These are phyloP conservation scores for Dothistroma pini DNA, from an alignment of 2,329 filamentous ascomycete genomes.

Conservation along the genomic window DNA sequence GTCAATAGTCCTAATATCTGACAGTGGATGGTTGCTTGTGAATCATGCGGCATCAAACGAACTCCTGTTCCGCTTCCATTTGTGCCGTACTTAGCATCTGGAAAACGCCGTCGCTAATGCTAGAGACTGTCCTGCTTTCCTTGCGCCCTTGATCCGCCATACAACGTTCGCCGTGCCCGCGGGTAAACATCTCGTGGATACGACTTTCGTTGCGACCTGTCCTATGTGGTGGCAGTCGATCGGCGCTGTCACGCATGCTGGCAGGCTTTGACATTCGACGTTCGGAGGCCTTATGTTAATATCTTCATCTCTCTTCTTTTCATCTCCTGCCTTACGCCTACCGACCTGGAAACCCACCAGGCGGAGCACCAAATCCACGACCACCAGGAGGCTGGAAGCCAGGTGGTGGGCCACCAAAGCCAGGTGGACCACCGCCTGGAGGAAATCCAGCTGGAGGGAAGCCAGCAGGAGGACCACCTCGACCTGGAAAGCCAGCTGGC, in stretches of 20 bases:
- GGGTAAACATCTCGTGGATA: background rate
- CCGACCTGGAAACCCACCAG: constrained; percentile 30
- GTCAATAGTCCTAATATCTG: background rate
- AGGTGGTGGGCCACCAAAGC: constrained; percentile 33
- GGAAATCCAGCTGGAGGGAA: constrained; percentile 22
- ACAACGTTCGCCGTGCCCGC: background rate
- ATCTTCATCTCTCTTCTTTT: background rate
- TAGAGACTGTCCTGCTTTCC: constrained; percentile 3
- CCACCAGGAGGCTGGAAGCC: constrained; percentile 65
- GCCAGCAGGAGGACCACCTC: constrained; percentile 36
- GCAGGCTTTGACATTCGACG: background rate
- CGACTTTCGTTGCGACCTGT: background rate
- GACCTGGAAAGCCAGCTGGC: constrained; percentile 30
- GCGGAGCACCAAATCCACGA: constrained; percentile 32
- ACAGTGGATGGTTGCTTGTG: background rate
- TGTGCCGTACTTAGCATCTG: constrained; percentile 13
- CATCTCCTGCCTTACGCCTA: constrained; percentile 14
- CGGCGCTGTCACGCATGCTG: too few relatives aligned
- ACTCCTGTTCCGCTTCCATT: background rate
- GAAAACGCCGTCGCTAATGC: constrained; percentile 19
- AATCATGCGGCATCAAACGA: background rate
- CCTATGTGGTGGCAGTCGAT: too few relatives aligned
- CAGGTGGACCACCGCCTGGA: constrained; percentile 31
- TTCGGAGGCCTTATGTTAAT: background rate
- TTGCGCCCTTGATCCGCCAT: background rate